These are phyloP conservation scores for Gilbertella persicaria DNA, from an alignment of 371 early-diverging fungal genomes.

Conservation along the genomic window DNA sequence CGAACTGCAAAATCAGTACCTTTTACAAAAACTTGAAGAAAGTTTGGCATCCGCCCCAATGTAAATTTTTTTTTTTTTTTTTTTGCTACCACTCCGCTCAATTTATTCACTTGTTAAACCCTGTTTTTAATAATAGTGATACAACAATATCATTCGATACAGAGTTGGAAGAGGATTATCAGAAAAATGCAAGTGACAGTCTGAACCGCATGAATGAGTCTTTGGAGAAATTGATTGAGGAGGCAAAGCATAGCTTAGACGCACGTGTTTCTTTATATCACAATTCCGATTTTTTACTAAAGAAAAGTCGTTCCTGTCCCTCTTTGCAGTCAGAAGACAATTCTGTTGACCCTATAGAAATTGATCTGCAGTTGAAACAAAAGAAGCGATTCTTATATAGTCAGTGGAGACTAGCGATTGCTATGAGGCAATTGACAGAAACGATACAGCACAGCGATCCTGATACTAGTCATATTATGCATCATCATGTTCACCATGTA, in stretches of 20 bases:
- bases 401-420: slow-evolving; percentile 14
- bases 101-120: neutral
- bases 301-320: neutral
- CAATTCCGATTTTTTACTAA: neutral
- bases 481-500: slow-evolving; percentile 1
- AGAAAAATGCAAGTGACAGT: slow-evolving; percentile 17
- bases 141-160: slow-evolving; percentile 2
- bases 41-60: neutral
- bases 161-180: slow-evolving; percentile 8
- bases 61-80: neutral
- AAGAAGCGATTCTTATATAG: slow-evolving; percentile 18
- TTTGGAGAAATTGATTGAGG: slow-evolving; percentile 19
- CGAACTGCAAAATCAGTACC: slow-evolving; percentile 11
- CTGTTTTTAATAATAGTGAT: neutral
- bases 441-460: slow-evolving; percentile 8
- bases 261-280: neutral
- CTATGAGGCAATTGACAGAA: slow-evolving; percentile 18
- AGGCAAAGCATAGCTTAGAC: slow-evolving; percentile 20
- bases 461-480: neutral
- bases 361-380: neutral
- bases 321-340: slow-evolving; percentile 1
- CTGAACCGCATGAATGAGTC: slow-evolving; percentile 24
- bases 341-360: neutral
- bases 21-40: slow-evolving; percentile 5
- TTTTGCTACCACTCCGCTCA: no score